phyloP scores from a whole-genome alignment of 306 rosid genomes.

The Lagenaria siceraria region DNA sequence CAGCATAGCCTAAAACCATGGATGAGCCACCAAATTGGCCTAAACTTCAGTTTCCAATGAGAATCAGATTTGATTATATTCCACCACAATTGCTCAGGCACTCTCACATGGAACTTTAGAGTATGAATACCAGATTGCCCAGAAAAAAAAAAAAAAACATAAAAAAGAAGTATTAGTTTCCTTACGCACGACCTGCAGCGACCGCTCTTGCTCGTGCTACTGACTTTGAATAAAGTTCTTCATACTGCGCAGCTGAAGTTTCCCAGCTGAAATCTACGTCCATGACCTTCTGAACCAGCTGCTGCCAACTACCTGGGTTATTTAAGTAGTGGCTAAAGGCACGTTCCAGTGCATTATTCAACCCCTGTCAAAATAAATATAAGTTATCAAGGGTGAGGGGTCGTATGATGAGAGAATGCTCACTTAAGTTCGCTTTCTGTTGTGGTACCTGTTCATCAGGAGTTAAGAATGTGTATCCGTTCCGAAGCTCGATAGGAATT shows the following conservation, averaged over 20 bases:
- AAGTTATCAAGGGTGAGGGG: background rate
- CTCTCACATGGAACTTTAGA: background rate
- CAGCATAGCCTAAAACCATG: background rate
- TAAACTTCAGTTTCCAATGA: background rate
- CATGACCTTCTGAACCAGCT: constrained; percentile 81
- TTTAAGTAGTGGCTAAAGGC: constrained; percentile 41
- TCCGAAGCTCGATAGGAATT: constrained; percentile 55
- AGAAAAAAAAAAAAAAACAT: background rate
- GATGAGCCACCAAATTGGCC: background rate
- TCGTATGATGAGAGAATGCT: background rate
- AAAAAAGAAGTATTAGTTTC: background rate
- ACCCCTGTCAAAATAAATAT: constrained; percentile 27
- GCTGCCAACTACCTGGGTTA: constrained; percentile 52
- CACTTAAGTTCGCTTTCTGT: background rate
- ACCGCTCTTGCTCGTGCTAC: constrained; percentile 54
- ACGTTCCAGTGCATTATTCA: constrained; percentile 54
- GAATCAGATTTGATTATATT: background rate
- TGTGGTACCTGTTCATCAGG: constrained; percentile 66
- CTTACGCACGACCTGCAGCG: constrained; percentile 18
- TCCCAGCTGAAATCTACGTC: constrained; percentile 90
- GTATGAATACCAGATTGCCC: background rate
- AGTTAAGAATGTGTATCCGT: constrained; percentile 67
- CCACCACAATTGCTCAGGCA: background rate
- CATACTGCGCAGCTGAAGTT: constrained; percentile 72
- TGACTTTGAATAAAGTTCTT: constrained; percentile 57